Evolutionary conservation across 495 filamentous ascomycete species (phyloP), one percentile per base, ranked within the genome.

Genomic region (Penicillium samsonianum): DNA sequence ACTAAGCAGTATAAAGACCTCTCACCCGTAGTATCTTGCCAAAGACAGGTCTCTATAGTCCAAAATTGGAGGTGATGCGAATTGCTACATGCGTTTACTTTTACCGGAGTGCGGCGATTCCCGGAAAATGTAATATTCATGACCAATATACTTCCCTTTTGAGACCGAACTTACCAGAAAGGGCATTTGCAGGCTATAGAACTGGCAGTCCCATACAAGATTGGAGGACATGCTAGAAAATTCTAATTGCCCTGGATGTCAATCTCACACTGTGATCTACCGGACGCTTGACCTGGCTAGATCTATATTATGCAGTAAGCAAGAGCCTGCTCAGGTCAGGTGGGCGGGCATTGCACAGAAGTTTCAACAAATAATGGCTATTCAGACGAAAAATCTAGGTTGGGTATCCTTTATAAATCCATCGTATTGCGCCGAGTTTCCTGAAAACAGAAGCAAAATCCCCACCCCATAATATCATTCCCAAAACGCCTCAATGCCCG

Each of bases 381-480:
- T 17, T 26, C 33, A 30, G 38, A 43, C 37, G 23, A 17, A 16
- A 19, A 30, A 42, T 31, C 50, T 53, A 53, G n/a, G 3, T 20
- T 35, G 53, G 53, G 53, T 55, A 55, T 55, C 53, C 31, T 37
- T 47, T 37, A 33, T 28, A 38, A 47, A 30, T 47, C 20, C 42
- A 30, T 25, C 30, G 38, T 17, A 38, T 35, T 38, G 31, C 53
- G 53, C 52, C 41, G 30, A 10, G 20, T 37, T 30, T 31, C 28
- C 50, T 43, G 4, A 11, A 4, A 5, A 30, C 16, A 49, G 20
- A 33, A 22, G 2, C 11, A 63, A 22, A 33, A 5, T 16, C 20
- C 45, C 20, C 2, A 14, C 9, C 20, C 41, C 26, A 10, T 41
- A 41, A 28, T 12, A 6, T 11, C 5, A 25, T 30, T 23, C 20